These are phyloP conservation scores for Venustampulla echinocandica DNA, from an alignment of 495 filamentous ascomycete genomes.

Conservation along the genomic window DNA sequence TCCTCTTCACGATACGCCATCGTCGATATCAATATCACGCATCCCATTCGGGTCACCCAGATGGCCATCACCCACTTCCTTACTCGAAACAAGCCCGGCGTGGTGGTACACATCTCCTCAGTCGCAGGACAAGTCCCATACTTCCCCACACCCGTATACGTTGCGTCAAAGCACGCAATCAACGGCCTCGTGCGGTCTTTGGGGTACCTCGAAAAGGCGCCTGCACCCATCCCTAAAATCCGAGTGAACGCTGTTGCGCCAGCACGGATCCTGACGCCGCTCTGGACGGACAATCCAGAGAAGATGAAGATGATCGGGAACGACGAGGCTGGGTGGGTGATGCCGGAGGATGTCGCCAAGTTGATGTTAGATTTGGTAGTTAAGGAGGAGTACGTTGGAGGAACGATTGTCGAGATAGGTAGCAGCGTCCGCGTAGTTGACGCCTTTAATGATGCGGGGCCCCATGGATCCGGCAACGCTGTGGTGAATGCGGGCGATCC, in stretches of 20 bases:
- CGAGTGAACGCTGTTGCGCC: constrained; percentile 59
- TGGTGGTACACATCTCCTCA: constrained; percentile 49
- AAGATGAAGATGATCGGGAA: constrained; percentile 42
- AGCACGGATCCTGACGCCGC: constrained; percentile 55
- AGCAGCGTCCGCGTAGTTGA: constrained; percentile 42
- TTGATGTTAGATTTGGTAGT: constrained; percentile 54
- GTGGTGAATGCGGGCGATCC: not conserved
- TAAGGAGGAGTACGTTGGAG: constrained; percentile 32
- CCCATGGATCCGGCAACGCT: constrained; percentile 25
- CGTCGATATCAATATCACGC: constrained; percentile 61
- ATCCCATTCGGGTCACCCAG: constrained; percentile 60
- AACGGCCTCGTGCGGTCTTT: constrained; percentile 47
- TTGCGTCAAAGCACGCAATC: constrained; percentile 54
- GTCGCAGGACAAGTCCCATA: constrained; percentile 51
- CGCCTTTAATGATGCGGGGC: constrained; percentile 51
- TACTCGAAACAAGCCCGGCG: constrained; percentile 10
- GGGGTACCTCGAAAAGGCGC: constrained; percentile 31
- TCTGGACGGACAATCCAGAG: constrained; percentile 63
- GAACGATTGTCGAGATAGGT: constrained; percentile 52
- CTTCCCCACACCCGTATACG: constrained; percentile 48
- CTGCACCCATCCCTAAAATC: constrained; percentile 42
- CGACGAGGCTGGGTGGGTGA: constrained; percentile 46
- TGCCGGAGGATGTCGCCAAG: constrained; percentile 54
- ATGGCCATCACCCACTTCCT: constrained; percentile 53
- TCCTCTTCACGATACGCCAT: constrained; percentile 41